Conservation (phyloP, 768 basidiomycete species). For the Porpolomopsis calyptriformis region DNA sequence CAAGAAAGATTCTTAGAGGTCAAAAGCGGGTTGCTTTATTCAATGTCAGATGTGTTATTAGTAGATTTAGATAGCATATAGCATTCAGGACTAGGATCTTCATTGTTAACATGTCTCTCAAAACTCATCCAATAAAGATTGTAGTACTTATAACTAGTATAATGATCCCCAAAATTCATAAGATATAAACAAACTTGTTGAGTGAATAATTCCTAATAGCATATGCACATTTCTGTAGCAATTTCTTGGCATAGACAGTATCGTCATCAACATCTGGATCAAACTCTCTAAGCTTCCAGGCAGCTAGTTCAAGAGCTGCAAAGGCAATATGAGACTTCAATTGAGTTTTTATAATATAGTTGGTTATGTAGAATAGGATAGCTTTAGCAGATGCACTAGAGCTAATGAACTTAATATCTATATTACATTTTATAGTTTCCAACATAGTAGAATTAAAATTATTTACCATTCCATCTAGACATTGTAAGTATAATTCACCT, state of each 20-base stretch:
- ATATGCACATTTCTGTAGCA: slow-evolving; percentile 30
- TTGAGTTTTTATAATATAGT: slow-evolving; percentile 37
- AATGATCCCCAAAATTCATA: slow-evolving; percentile 26
- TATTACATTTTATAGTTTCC: slow-evolving; percentile 28
- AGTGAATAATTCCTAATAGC: slow-evolving; percentile 27
- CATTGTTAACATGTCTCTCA: slow-evolving; percentile 17
- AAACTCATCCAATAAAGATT: slow-evolving; percentile 27
- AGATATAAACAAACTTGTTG: slow-evolving; percentile 29
- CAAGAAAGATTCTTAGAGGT: too few species aligned
- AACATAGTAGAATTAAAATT: slow-evolving; percentile 33
- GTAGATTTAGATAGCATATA: too few species aligned
- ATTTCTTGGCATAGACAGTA: slow-evolving; percentile 16
- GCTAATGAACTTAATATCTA: slow-evolving; percentile 37
- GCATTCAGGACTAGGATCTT: slow-evolving; percentile 19
- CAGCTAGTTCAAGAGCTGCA: slow-evolving; percentile 26
- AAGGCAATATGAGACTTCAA: slow-evolving; percentile 32
- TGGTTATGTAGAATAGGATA: slow-evolving; percentile 35
- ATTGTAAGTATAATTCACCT: slow-evolving; percentile 22
- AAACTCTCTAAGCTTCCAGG: slow-evolving; percentile 19
- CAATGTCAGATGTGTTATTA: background rate
- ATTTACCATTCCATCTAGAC: slow-evolving; percentile 32
- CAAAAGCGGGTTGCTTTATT: too few species aligned
- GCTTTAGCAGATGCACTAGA: slow-evolving; percentile 34
- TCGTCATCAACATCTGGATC: slow-evolving; percentile 13
- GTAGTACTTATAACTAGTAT: slow-evolving; percentile 24